Evolutionary conservation across 2,329 filamentous ascomycete species (phyloP).

Genomic region (Aspergillus sp.): DNA sequence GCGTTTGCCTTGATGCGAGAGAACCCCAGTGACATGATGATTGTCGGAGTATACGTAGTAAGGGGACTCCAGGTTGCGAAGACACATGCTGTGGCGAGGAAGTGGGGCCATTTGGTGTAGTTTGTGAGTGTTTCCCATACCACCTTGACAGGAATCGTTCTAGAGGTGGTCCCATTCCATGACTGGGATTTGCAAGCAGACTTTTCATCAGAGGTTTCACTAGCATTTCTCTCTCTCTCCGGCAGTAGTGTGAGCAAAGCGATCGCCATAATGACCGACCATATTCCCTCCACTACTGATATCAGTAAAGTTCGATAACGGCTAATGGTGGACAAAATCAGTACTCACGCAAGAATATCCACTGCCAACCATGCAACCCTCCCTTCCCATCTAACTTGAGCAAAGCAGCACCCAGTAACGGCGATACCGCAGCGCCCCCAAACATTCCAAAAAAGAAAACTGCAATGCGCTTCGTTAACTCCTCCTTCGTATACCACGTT

Average conservation of each 20-base stretch:
- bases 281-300: slow-evolving; percentile 45
- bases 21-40: slow-evolving; percentile 47
- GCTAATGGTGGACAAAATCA: too few species aligned
- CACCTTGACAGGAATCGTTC: slow-evolving; percentile 40
- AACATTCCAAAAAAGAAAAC: slow-evolving; percentile 59
- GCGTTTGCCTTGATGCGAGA: slow-evolving; percentile 51
- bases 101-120: slow-evolving; percentile 52
- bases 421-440: slow-evolving; percentile 52
- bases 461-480: slow-evolving; percentile 51
- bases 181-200: background rate
- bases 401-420: slow-evolving; percentile 52
- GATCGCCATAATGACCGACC: background rate
- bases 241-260: background rate
- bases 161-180: slow-evolving; percentile 9
- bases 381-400: slow-evolving; percentile 47
- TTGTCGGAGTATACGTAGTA: slow-evolving; percentile 53
- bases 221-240: slow-evolving; percentile 25
- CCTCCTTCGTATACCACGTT: slow-evolving; percentile 52
- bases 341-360: slow-evolving; percentile 50
- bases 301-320: background rate
- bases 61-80: slow-evolving; percentile 57
- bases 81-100: slow-evolving; percentile 52
- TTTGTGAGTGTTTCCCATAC: slow-evolving; percentile 50
- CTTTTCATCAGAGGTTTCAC: background rate
- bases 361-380: slow-evolving; percentile 53